A percentile compares a stretch with the other conserved stretches of the same genome.
phyloP scores from a whole-genome alignment of 352 stramenopile species.

The Blastocystis sp. region DNA sequence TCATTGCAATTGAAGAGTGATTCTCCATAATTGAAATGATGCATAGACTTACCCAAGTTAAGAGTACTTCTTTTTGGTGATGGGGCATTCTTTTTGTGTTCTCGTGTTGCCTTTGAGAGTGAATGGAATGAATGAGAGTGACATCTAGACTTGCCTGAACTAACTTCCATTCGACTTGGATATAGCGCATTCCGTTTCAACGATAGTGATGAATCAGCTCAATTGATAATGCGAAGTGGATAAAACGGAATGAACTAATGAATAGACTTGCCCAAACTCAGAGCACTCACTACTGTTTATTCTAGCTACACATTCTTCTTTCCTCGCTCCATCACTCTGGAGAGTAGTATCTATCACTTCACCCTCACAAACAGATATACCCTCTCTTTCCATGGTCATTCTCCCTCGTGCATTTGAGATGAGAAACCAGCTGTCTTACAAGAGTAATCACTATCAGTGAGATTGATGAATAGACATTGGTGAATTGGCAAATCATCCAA shows the following conservation, averaged over 20 bases:
- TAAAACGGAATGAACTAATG: background rate
- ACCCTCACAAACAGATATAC: too few relatives aligned
- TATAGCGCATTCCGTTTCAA: background rate
- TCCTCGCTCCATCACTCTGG: too few relatives aligned
- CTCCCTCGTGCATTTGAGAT: too few relatives aligned
- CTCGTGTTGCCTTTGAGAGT: background rate
- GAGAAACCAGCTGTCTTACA: too few relatives aligned
- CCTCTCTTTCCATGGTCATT: too few relatives aligned
- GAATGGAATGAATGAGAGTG: background rate
- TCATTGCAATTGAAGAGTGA: background rate
- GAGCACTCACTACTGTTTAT: background rate
- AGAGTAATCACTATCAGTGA: too few relatives aligned
- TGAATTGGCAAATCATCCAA: too few relatives aligned
- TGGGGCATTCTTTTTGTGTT: background rate
- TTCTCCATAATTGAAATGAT: background rate
- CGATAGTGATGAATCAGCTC: background rate
- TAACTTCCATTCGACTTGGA: background rate
- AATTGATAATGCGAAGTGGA: background rate
- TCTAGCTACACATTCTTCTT: too few relatives aligned
- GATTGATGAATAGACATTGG: too few relatives aligned
- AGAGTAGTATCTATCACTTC: too few relatives aligned
- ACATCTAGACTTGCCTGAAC: background rate
- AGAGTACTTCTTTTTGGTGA: background rate
- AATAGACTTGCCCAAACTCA: background rate
- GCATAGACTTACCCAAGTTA: background rate